Evolutionary conservation across 2,329 filamentous ascomycete species (phyloP), one percentile per base, ranked within the genome.

Genomic region (Diplodia scrobiculata): DNA sequence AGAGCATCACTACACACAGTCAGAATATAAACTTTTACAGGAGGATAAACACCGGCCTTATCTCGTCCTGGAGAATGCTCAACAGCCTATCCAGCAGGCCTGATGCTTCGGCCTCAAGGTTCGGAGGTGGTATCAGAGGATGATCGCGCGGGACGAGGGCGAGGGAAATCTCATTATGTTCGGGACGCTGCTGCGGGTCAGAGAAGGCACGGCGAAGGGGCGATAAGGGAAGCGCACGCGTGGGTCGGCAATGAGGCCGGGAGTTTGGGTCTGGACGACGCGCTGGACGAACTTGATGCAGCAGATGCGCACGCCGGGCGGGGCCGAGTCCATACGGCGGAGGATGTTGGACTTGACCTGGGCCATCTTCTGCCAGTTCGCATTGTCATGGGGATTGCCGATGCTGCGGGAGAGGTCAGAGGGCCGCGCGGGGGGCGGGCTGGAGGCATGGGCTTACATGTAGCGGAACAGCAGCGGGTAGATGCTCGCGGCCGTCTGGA

Each of bases 261-360:
- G 88, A 11, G 92, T 97, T 78, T 99, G 94, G 19, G 92, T 91
- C 70, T 97, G 86, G 52, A 99, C 90, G 52, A 98, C 91, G 69
- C 91, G 88, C 80, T 99, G 94, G 45, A 92, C 89, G 77, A 99
- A 99, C 79, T 99, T 99, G 84, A 98, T 89, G 81, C 95, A 98
- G 82, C 92, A 96, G 76, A 98, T 89, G 72, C 89, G 89, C 69
- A 98, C 86, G 2, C 91, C 89, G 13, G 89, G 84, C 14, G 86
- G 81, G 19, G 91, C 89, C 51, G 83, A 85, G 72, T 97, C 94
- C 94, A 96, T 97, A 73, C 95, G 87, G 67, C 87, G 87, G 68
- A 99, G 79, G 71, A 99, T 95, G 72, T 89, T 90, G 65, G 90
- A 87, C 81, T 99, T 99, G 79, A 98, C 94, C 11, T 88, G 85